Evolutionary conservation across 1,284 basidiomycete species (phyloP).

Genomic region (Sanghuangporus baumii): DNA sequence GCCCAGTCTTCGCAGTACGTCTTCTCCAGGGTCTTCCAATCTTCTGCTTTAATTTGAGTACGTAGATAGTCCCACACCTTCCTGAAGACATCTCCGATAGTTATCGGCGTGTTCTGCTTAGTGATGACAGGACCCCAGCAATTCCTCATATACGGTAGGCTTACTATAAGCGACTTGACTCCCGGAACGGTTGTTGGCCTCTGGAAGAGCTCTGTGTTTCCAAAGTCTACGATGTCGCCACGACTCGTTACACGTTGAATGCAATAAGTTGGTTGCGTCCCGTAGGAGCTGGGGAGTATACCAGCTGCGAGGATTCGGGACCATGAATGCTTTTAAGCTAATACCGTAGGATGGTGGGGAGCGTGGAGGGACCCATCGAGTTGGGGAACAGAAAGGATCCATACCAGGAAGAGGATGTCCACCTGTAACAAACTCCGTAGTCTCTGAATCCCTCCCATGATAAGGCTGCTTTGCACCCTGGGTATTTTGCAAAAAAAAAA

Average conservation of each 20-base stretch:
- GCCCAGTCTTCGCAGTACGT: neutral
- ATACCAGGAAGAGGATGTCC: slow-evolving; percentile 13
- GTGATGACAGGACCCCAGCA: slow-evolving; percentile 10
- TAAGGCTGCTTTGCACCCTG: slow-evolving; percentile 1
- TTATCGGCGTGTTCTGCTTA: neutral
- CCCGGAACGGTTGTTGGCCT: neutral
- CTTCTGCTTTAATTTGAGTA: slow-evolving; percentile 3
- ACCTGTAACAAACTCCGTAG: slow-evolving; percentile 5
- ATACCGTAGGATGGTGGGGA: neutral
- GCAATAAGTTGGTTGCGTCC: slow-evolving; percentile 11
- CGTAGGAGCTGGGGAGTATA: slow-evolving; percentile 11
- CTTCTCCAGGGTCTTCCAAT: neutral
- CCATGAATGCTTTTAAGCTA: slow-evolving; percentile 1
- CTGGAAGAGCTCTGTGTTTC: slow-evolving; percentile 9
- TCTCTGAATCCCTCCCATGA: neutral
- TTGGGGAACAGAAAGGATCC: slow-evolving; percentile 14
- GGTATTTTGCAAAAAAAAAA: slow-evolving; percentile 10
- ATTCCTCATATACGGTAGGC: slow-evolving; percentile 5
- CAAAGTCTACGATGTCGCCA: slow-evolving; percentile 13
- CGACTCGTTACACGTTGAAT: slow-evolving; percentile 11
- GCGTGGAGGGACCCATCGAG: slow-evolving; percentile 1
- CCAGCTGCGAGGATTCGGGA: slow-evolving; percentile 11
- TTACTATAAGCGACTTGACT: neutral
- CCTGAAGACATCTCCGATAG: slow-evolving; percentile 8
- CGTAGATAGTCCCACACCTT: slow-evolving; percentile 13